phyloP scores from a whole-genome alignment of 2,329 filamentous ascomycete species.

The Endoconidiophora laricicola region DNA sequence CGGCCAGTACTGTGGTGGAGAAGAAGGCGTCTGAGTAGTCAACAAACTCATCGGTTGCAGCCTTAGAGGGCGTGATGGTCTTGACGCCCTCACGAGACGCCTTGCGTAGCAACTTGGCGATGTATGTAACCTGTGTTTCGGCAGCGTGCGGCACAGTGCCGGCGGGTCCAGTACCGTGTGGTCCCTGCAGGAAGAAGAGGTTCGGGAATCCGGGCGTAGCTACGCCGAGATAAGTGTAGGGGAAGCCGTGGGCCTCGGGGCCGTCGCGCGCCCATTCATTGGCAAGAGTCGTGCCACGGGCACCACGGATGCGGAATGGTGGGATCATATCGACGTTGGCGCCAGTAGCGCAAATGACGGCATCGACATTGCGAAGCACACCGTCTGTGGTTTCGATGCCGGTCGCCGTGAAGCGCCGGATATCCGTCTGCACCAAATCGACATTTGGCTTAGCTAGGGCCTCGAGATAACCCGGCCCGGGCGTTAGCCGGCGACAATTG shows the following conservation, averaged over 20 bases:
- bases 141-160: slow-evolving; percentile 52
- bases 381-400: slow-evolving; percentile 47
- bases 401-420: slow-evolving; percentile 39
- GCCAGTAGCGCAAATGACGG: slow-evolving; percentile 52
- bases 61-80: slow-evolving; percentile 37
- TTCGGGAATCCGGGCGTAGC: slow-evolving; percentile 52
- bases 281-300: slow-evolving; percentile 35
- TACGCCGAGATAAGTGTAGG: slow-evolving; percentile 50
- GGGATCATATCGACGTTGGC: slow-evolving; percentile 43
- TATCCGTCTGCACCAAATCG: slow-evolving; percentile 39
- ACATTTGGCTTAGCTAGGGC: slow-evolving; percentile 45
- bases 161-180: slow-evolving; percentile 39
- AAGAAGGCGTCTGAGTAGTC: slow-evolving; percentile 42
- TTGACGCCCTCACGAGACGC: slow-evolving; percentile 48
- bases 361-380: slow-evolving; percentile 38
- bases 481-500: slow-evolving; percentile 47
- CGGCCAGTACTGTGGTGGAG: slow-evolving; percentile 35
- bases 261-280: slow-evolving; percentile 40
- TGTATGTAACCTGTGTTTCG: slow-evolving; percentile 49
- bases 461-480: slow-evolving; percentile 51
- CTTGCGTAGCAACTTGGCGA: slow-evolving; percentile 52
- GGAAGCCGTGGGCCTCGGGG: slow-evolving; percentile 34
- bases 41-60: slow-evolving; percentile 47
- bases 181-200: slow-evolving; percentile 46
- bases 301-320: slow-evolving; percentile 38